Evolutionary conservation across 176 grass and related monocot species (phyloP).

Genomic region (Hordeum marinum): DNA sequence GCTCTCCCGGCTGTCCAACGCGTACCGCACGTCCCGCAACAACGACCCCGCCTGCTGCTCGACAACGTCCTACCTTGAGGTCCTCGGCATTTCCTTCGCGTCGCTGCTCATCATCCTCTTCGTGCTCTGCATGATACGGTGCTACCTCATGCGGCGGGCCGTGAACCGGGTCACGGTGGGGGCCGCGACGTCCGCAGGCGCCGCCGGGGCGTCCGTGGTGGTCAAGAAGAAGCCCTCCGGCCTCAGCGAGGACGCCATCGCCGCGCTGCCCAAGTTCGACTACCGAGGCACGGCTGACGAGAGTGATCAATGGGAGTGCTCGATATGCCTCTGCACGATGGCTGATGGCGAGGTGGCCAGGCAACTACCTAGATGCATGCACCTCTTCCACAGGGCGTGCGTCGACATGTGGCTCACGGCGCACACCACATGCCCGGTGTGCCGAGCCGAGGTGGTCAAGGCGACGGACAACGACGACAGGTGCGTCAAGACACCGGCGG

Average conservation of each 20-base stretch:
- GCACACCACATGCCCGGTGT: conserved; percentile 48
- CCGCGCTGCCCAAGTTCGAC: conserved; percentile 40
- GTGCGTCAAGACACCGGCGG: background rate
- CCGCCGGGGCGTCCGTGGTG: background rate
- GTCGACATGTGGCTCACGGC: conserved; percentile 48
- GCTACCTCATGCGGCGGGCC: conserved; percentile 33
- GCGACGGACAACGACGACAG: background rate
- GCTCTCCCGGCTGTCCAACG: conserved; percentile 12
- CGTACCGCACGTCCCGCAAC: background rate
- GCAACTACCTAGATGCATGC: conserved; percentile 47
- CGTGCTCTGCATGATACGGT: conserved; percentile 21
- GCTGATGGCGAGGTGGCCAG: conserved; percentile 47
- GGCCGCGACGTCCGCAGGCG: background rate
- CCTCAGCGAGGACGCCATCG: conserved; percentile 26
- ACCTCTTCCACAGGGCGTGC: conserved; percentile 53
- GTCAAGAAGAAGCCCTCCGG: background rate
- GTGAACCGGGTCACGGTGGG: background rate
- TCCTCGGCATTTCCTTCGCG: conserved; percentile 44
- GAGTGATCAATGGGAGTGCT: conserved; percentile 25
- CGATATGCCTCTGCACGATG: conserved; percentile 46
- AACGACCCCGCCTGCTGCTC: conserved; percentile 4
- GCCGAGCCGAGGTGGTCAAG: conserved; percentile 35
- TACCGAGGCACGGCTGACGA: conserved; percentile 14
- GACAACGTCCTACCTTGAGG: conserved; percentile 26
- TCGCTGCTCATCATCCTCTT: conserved; percentile 33